Evolutionary conservation across 2,329 filamentous ascomycete species (phyloP).

Genomic region (Spiromastix sp.): DNA sequence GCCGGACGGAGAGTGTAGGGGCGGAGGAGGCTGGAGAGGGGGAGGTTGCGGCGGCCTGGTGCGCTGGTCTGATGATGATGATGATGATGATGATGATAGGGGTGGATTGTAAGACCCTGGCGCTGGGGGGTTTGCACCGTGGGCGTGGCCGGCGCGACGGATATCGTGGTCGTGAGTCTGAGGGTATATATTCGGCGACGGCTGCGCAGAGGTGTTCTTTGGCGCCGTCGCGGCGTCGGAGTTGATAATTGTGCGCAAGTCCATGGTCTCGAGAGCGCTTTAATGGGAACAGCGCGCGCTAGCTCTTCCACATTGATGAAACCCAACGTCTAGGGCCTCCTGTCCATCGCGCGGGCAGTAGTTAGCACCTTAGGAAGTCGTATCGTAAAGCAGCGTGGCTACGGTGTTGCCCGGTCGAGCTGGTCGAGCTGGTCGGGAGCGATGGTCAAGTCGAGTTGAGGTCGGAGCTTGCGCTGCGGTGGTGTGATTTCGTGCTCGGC

Average conservation of each 20-base stretch:
- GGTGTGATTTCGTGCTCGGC: too few species aligned
- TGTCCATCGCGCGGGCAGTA: neutral
- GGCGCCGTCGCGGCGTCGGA: conserved; percentile 27
- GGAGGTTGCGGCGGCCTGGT: conserved; percentile 28
- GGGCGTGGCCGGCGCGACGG: neutral
- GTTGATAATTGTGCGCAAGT: conserved; percentile 45
- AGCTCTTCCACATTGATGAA: too few species aligned
- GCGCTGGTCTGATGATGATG: conserved; percentile 2
- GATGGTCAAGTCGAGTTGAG: neutral
- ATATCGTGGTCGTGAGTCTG: neutral
- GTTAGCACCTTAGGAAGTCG: too few species aligned
- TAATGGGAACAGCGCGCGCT: neutral
- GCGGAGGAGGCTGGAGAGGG: conserved; percentile 34
- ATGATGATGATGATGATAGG: neutral
- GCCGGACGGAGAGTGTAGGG: conserved; percentile 33
- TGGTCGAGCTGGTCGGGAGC: neutral
- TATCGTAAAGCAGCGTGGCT: too few species aligned
- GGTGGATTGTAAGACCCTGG: conserved; percentile 1
- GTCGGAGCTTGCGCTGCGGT: too few species aligned
- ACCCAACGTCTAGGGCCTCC: too few species aligned
- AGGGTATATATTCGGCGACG: conserved; percentile 8
- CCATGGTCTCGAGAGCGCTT: conserved; percentile 32
- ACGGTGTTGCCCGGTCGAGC: too few species aligned
- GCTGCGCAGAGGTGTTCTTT: conserved; percentile 17
- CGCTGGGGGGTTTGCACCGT: conserved; percentile 6